Evolutionary conservation across 176 grass and related monocot species (phyloP), one percentile per base, ranked within the genome.

Genomic region (Rhynchospora tenuis): DNA sequence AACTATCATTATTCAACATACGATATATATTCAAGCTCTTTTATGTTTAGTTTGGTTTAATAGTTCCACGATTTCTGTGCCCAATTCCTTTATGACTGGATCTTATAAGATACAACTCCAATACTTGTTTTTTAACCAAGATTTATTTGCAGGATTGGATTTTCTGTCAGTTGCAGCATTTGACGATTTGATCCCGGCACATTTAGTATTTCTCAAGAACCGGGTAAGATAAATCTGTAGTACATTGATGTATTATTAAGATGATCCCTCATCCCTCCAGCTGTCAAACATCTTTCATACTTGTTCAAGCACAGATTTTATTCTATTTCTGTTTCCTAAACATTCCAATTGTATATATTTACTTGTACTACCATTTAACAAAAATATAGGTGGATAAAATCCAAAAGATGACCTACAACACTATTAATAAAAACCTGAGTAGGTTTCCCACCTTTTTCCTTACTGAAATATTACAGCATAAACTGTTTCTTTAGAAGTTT

Each of bases 201-300:
- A 98, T 89, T 79, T 98, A 3, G 90, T 93, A 82, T 89, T 98
- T 20, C 91, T 98, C 78, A 87, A 94, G 87, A 91, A 67, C 2
- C 84, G 90, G 86, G 95, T 94, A 94, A 81, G 88, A 50, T 85
- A 75, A 46, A 15, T 16, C 64, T 86, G 12, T 11, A 13, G 71
- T 6, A 5, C 64, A 56, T 19, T 29, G 0, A 73, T 81, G 29
- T 16, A 23, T 61, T 42, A 6, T 71, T 71, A 20, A 45, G 38
- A 43, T 20, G 20, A 0, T 15, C n/a, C 20, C 28, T 26, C 70
- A 48, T 50, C 22, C 9, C 43, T 72, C 8, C 2, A 73, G 11
- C 13, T 7, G 19, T 72, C 17, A 6, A 73, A 1, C 0, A 74
- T 52, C 46, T 51, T 74, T 74, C 44, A 9, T 74, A 50, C 71